Percentiles rank a stretch among this genome's conserved stretches.
Evolutionary conservation across 148 eudicot species (phyloP).

Genomic region (Silene conica): DNA sequence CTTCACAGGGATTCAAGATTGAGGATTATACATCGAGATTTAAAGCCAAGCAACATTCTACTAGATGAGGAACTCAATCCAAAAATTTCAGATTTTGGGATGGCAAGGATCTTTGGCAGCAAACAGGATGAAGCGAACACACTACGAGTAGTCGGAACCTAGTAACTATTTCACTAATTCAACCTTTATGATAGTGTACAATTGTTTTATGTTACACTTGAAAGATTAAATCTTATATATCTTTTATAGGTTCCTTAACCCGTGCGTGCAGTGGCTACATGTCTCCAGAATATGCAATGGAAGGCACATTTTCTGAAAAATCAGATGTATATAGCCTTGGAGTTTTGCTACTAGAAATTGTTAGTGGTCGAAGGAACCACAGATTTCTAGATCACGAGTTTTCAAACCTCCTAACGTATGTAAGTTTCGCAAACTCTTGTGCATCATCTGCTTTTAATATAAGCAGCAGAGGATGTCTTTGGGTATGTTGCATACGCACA

Average conservation of each 20-base stretch:
- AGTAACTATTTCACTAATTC: constrained; percentile 23
- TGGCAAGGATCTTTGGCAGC: constrained; percentile 53
- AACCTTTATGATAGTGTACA: neutral
- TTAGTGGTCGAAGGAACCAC: constrained; percentile 31
- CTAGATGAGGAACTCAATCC: constrained; percentile 40
- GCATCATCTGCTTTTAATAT: no score
- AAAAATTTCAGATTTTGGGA: constrained; percentile 52
- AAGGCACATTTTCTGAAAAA: constrained; percentile 34
- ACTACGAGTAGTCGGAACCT: constrained; percentile 54
- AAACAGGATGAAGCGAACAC: constrained; percentile 47
- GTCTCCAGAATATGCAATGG: constrained; percentile 34
- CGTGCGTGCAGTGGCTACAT: constrained; percentile 24
- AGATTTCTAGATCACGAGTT: constrained; percentile 16
- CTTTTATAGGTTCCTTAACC: neutral
- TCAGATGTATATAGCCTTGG: constrained; percentile 39
- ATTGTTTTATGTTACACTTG: no score
- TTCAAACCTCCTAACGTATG: constrained; percentile 24
- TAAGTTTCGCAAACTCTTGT: constrained; percentile 13
- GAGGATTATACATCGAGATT: constrained; percentile 43
- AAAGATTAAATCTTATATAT: neutral
- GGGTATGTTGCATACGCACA: no score
- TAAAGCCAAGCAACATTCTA: constrained; percentile 42
- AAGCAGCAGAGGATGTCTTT: no score
- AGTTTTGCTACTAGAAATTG: constrained; percentile 31
- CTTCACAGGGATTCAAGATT: constrained; percentile 46